Evolutionary conservation across 352 stramenopile genomes (phyloP).

Genomic region (Globisporangium spiculum): DNA sequence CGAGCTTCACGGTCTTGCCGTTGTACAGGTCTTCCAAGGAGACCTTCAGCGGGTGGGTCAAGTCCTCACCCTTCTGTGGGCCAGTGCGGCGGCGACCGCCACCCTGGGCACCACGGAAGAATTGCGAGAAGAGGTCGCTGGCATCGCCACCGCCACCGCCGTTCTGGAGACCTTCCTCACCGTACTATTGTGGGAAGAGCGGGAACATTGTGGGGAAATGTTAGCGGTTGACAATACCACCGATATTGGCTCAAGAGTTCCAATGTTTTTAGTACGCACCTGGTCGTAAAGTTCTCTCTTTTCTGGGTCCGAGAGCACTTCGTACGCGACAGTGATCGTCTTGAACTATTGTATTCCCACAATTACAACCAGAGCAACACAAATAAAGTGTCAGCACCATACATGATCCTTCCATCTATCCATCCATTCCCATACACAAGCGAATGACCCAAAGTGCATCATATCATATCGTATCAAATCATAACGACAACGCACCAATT

Average conservation of each 20-base stretch:
- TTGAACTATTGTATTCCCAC: conserved; percentile 70
- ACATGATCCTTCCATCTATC: no score
- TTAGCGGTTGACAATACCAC: not conserved
- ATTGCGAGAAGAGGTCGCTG: conserved; percentile 96
- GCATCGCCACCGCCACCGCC: conserved; percentile 67
- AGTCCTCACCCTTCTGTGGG: conserved; percentile 94
- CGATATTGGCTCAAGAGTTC: not conserved
- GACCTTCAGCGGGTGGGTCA: conserved; percentile 95
- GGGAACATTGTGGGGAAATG: not conserved
- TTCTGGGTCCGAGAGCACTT: conserved; percentile 95
- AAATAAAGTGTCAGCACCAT: conserved; percentile 6
- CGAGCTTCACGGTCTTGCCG: conserved; percentile 98
- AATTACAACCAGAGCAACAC: conserved; percentile 1
- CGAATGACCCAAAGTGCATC: not conserved
- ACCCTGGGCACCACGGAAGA: conserved; percentile 90
- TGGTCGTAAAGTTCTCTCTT: conserved; percentile 88
- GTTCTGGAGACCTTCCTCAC: conserved; percentile 96
- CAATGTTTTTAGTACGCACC: conserved; percentile 19
- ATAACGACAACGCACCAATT: conserved; percentile 50
- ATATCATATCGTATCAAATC: not conserved
- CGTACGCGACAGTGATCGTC: conserved; percentile 93
- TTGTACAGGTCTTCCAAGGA: conserved; percentile 99
- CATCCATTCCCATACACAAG: not conserved
- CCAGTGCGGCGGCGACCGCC: conserved; percentile 62
- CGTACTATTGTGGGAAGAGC: conserved; percentile 87